These are phyloP conservation scores for Acer negundo DNA, from an alignment of 345 rosid genomes.

Conservation along the genomic window DNA sequence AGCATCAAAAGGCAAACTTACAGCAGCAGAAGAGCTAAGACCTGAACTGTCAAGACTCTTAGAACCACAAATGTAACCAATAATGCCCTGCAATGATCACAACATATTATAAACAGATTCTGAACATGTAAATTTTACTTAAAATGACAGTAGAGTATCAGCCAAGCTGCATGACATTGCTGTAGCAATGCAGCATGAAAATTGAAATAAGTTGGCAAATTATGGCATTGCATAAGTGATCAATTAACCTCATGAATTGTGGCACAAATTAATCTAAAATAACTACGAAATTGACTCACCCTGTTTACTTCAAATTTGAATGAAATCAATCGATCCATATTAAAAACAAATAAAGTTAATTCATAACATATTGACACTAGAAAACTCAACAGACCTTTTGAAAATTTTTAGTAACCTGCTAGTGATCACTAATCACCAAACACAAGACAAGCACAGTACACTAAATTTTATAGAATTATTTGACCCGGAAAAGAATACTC, in stretches of 20 bases:
- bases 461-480: neutral
- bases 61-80: conserved; percentile 82
- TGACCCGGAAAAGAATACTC: neutral
- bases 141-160: neutral
- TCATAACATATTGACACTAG: neutral
- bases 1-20: conserved; percentile 43
- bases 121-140: neutral
- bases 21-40: conserved; percentile 98
- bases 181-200: neutral
- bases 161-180: neutral
- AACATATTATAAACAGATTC: conserved; percentile 12
- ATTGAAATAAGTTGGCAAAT: neutral
- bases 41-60: conserved; percentile 94
- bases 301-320: neutral
- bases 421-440: neutral
- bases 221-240: neutral
- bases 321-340: neutral
- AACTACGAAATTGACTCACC: neutral
- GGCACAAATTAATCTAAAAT: neutral
- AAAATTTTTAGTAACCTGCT: neutral
- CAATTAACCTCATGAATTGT: neutral
- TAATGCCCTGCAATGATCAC: conserved; percentile 68
- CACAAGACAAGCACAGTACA: neutral
- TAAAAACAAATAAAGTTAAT: neutral
- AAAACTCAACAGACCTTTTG: neutral